These are phyloP conservation scores for Golubevia pallescens DNA, from an alignment of 1,284 basidiomycete species.

Conservation along the genomic window DNA sequence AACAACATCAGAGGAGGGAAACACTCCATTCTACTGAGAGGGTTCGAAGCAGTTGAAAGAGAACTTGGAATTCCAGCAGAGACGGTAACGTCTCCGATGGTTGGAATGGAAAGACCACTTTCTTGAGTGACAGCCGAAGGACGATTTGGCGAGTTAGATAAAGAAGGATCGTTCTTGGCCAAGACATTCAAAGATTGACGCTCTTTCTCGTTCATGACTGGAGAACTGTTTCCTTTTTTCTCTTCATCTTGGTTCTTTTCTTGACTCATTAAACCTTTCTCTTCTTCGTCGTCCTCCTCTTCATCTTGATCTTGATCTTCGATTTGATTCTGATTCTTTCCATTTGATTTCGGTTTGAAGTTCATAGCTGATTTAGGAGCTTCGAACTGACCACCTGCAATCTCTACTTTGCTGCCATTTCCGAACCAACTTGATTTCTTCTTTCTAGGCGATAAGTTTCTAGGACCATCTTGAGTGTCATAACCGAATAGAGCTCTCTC, in stretches of 20 bases:
- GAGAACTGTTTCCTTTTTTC: background rate
- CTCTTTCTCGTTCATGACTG: background rate
- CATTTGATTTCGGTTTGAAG: background rate
- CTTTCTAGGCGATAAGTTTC: background rate
- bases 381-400: constrained; percentile 8
- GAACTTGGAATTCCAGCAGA: constrained; percentile 8
- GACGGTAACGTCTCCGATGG: background rate
- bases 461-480: constrained; percentile 11
- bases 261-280: background rate
- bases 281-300: background rate
- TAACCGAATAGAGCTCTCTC: constrained; percentile 36
- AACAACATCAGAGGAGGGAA: constrained; percentile 55
- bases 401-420: constrained; percentile 3
- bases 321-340: background rate
- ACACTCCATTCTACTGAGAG: constrained; percentile 30
- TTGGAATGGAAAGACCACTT: background rate
- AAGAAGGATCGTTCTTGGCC: background rate
- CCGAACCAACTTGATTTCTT: background rate
- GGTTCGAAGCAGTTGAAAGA: constrained; percentile 14
- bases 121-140: background rate
- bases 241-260: background rate
- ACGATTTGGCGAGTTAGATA: background rate
- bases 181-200: background rate
- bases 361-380: background rate
- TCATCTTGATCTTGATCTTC: background rate